Conservation (phyloP, 108 stramenopile species). For the Seminavis robusta region DNA sequence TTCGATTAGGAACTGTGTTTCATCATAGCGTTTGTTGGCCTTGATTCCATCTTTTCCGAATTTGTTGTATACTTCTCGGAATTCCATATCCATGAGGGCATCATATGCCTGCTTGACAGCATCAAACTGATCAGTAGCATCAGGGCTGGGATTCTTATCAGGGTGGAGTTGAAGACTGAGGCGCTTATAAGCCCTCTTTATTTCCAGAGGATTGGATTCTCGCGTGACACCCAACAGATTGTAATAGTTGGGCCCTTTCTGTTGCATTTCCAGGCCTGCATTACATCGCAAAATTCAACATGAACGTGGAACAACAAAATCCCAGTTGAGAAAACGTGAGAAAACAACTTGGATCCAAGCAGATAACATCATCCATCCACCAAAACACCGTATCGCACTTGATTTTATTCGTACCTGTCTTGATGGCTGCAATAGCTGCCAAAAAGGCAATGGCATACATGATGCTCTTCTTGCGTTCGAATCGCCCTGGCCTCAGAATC, state of each 20-base stretch:
- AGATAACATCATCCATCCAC: not conserved
- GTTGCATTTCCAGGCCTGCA: constrained; percentile 78
- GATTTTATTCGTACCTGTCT: constrained; percentile 69
- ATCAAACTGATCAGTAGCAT: constrained; percentile 91
- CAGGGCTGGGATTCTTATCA: constrained; percentile 92
- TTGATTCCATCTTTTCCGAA: constrained; percentile 91
- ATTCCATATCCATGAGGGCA: constrained; percentile 93
- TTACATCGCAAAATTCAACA: not conserved
- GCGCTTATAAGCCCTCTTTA: constrained; percentile 95
- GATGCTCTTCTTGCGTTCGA: constrained; percentile 88
- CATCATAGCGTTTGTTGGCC: constrained; percentile 83
- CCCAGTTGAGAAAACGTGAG: not conserved
- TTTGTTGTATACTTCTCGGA: constrained; percentile 96
- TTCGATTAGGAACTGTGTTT: constrained; percentile 84
- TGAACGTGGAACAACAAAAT: not conserved
- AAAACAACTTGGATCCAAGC: not conserved
- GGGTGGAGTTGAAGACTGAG: constrained; percentile 94
- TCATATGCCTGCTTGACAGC: constrained; percentile 89
- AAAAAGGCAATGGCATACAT: constrained; percentile 94
- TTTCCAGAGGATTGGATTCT: constrained; percentile 85
- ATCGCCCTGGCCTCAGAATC: constrained; percentile 93
- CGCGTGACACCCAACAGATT: constrained; percentile 72
- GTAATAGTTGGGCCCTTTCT: constrained; percentile 93
- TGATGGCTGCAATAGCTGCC: constrained; percentile 82
- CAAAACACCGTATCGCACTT: not conserved